Percentiles rank a stretch among this genome's conserved stretches.
Evolutionary conservation across 352 stramenopile genomes (phyloP).

Genomic region (Phytophthora vignae): DNA sequence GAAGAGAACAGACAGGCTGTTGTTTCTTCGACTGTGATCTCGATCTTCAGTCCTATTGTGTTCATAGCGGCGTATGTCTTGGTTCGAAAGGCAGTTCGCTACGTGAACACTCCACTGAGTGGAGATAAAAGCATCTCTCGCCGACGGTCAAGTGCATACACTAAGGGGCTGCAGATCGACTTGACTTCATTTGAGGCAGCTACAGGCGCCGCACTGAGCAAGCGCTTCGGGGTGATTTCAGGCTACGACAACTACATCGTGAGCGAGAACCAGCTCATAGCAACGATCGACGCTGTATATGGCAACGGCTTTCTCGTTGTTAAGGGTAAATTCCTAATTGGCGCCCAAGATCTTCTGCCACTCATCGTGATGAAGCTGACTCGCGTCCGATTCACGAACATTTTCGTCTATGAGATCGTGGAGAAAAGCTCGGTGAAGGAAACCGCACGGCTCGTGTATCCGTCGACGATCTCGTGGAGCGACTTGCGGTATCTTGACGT

Average conservation of each 20-base stretch:
- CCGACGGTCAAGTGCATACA: conserved; percentile 10
- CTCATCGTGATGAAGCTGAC: conserved; percentile 44
- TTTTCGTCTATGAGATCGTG: conserved; percentile 14
- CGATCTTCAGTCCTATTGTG: conserved; percentile 25
- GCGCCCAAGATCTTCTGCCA: conserved; percentile 35
- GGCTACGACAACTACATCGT: conserved; percentile 33
- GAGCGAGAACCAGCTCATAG: conserved; percentile 24
- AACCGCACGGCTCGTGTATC: conserved; percentile 24
- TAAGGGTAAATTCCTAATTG: conserved; percentile 42
- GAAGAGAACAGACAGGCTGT: conserved; percentile 3
- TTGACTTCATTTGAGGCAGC: conserved; percentile 29
- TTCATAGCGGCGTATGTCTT: conserved; percentile 20
- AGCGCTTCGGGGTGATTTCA: conserved; percentile 26
- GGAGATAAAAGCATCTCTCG: neutral
- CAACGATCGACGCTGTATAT: conserved; percentile 44
- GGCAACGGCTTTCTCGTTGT: conserved; percentile 41
- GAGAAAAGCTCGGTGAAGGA: conserved; percentile 4
- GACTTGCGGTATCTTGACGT: conserved; percentile 31
- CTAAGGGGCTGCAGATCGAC: conserved; percentile 1
- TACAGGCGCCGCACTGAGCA: conserved; percentile 26
- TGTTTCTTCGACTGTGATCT: conserved; percentile 15
- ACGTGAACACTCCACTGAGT: neutral
- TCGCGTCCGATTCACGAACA: conserved; percentile 26
- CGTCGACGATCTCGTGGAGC: conserved; percentile 31
- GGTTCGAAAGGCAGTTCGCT: conserved; percentile 13